Evolutionary conservation across 257 asterid genomes (phyloP).

Genomic region (Cinchona pubescens): DNA sequence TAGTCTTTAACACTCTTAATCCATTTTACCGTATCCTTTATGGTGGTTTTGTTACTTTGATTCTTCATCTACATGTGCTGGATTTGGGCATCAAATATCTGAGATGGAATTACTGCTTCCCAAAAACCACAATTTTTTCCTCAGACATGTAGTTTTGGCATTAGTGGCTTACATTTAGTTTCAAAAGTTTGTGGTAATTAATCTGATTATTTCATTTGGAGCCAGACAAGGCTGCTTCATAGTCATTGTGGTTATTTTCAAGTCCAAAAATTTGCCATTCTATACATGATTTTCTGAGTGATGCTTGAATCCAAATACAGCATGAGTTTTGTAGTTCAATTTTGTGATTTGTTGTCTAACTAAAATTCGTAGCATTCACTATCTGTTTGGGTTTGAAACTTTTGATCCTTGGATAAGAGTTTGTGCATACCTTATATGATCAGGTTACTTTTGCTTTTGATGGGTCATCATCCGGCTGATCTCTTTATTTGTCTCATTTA

Average conservation of each 20-base stretch:
- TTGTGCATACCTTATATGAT: not conserved
- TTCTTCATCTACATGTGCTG: not conserved
- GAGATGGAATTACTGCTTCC: not conserved
- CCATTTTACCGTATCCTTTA: not conserved
- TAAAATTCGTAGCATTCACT: not conserved
- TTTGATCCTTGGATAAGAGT: not conserved
- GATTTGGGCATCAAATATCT: not conserved
- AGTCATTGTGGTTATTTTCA: not conserved
- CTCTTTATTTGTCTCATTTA: not conserved
- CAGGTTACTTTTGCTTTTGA: not conserved
- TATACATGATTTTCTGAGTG: not conserved
- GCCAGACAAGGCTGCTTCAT: not conserved
- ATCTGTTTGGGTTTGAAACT: not conserved
- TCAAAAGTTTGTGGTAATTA: not conserved
- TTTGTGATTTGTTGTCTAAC: not conserved
- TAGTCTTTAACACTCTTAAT: not conserved
- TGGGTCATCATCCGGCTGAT: not conserved
- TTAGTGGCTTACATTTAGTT: not conserved
- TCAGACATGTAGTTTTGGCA: not conserved
- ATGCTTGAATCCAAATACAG: not conserved
- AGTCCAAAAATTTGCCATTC: not conserved
- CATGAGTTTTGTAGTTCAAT: not conserved
- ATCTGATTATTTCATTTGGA: not conserved
- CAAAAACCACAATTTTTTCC: not conserved
- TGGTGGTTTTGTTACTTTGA: not conserved